These are phyloP conservation scores for Fusarium chuoi DNA, from an alignment of 2,329 filamentous ascomycete genomes.

Conservation along the genomic window DNA sequence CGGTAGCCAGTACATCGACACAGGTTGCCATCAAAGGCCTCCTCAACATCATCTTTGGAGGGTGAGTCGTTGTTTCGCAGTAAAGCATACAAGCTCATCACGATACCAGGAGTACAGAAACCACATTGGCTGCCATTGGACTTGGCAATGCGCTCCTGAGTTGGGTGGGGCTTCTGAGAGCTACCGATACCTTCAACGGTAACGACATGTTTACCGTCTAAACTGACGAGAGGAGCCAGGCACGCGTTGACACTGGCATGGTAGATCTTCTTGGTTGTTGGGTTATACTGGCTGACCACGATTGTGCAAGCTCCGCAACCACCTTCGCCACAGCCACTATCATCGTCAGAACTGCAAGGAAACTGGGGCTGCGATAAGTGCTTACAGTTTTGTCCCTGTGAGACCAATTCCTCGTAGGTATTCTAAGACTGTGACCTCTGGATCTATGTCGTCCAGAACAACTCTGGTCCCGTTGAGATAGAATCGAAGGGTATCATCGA, in stretches of 20 bases:
- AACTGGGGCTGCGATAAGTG: conserved; percentile 31
- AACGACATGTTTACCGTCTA: conserved; percentile 98
- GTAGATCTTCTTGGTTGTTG: conserved; percentile 90
- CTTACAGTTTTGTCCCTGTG: conserved; percentile 88
- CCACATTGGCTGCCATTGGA: conserved; percentile 92
- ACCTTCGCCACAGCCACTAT: conserved; percentile 88
- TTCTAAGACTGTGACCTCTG: conserved; percentile 90
- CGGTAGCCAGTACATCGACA: conserved; percentile 96
- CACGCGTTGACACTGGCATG: conserved; percentile 98
- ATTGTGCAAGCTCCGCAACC: conserved; percentile 97
- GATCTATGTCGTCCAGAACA: conserved; percentile 85
- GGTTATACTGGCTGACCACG: conserved; percentile 92
- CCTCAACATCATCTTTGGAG: conserved; percentile 85
- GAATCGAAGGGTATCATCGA: conserved; percentile 89
- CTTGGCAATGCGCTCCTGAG: conserved; percentile 90
- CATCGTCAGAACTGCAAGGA: conserved; percentile 8
- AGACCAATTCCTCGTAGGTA: conserved; percentile 93
- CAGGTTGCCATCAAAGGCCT: conserved; percentile 96
- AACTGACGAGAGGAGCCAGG: conserved; percentile 87
- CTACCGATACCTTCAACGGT: conserved; percentile 96
- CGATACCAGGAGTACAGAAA: conserved; percentile 97
- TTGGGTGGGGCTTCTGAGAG: conserved; percentile 85
- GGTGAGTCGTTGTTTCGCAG: conserved; percentile 85
- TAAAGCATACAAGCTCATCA: conserved; percentile 96
- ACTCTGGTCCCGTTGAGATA: conserved; percentile 95